Base-by-base conservation (phyloP, 306 rosid species). In the Argentina anserina region DNA sequence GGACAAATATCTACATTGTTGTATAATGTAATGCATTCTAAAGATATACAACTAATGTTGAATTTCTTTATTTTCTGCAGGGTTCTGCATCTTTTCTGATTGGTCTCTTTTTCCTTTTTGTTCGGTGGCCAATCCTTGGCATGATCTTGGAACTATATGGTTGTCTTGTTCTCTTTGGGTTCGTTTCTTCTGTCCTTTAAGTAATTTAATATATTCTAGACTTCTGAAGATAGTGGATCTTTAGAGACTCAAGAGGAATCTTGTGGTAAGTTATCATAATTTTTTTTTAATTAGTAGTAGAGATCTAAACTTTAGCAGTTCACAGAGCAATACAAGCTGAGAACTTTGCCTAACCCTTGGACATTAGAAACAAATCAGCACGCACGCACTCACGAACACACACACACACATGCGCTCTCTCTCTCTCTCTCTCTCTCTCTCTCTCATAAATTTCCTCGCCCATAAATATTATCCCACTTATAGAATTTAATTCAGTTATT, bases 71-170 rank as follows among this genome's bases (percentile, higher is more conserved):
- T 63, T 6, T 43, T 79, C 60, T 84, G 86, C 90, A 93, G 97
- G 98, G 98, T 60, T 75, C 98, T 79, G 90, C 79, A 9, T 81
- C 98, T 64, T 93, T 93, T 91, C 73, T 89, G 84, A 78, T 91
- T 2, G 98, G 98, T 75, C 94, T 93, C 55, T 87, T 93, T 79
- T 83, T 93, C 81, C 86, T 93, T 77, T 91, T 93, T 23, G 94
- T 91, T 75, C 90, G 98, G 84, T 91, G 94, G 91, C 97, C 98
- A 52, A 62, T 93, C 64, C 60, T 91, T 49, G 98, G 98, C 55
- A 93, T 93, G 75, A 67, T 90, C 68, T 72, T 91, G 66, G 94
- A 93, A 82, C 80, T 86, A 80, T 93, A 80, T 65, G 96, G 96
- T 31, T 89, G 89, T 77, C 34, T 86, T 60, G 75, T 86, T 76